phyloP scores from a whole-genome alignment of 495 filamentous ascomycete genomes.

The Bathelium albidoporum region DNA sequence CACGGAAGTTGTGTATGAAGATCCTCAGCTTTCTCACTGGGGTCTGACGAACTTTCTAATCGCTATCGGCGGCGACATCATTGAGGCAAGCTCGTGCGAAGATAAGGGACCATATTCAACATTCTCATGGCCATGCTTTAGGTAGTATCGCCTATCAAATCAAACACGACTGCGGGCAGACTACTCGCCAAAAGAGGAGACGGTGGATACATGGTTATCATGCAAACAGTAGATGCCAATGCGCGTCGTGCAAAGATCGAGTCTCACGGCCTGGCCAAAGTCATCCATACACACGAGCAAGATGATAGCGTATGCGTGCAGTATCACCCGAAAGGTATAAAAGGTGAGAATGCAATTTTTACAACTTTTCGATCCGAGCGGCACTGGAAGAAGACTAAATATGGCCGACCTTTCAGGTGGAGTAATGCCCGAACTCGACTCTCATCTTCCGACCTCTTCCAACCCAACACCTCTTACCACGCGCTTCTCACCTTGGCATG shows the following conservation, averaged over 20 bases:
- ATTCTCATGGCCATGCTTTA: not conserved
- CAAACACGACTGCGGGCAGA: constrained; percentile 20
- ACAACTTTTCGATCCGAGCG: not conserved
- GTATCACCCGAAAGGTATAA: constrained; percentile 28
- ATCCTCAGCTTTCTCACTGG: constrained; percentile 20
- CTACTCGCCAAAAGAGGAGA: constrained; percentile 24
- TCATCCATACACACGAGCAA: constrained; percentile 20
- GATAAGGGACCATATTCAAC: not conserved
- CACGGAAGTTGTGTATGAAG: constrained; percentile 25
- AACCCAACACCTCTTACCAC: constrained; percentile 21
- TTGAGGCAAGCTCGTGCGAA: constrained; percentile 15
- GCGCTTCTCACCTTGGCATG: constrained; percentile 26
- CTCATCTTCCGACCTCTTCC: constrained; percentile 13
- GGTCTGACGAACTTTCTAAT: constrained; percentile 25
- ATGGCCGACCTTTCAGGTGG: constrained; percentile 13
- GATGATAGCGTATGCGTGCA: constrained; percentile 18
- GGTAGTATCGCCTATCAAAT: constrained; percentile 20
- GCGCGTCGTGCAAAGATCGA: constrained; percentile 18
- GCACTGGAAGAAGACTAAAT: not conserved
- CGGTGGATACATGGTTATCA: constrained; percentile 30
- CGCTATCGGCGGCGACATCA: constrained; percentile 23
- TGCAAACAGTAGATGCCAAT: constrained; percentile 23
- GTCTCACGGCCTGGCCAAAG: constrained; percentile 15
- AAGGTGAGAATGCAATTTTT: constrained; percentile 11
- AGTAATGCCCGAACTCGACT: constrained; percentile 27